Percentiles rank a stretch among this genome's conserved stretches.
Evolutionary conservation across 2,329 filamentous ascomycete genomes (phyloP).

Genomic region (Periconia sp.): DNA sequence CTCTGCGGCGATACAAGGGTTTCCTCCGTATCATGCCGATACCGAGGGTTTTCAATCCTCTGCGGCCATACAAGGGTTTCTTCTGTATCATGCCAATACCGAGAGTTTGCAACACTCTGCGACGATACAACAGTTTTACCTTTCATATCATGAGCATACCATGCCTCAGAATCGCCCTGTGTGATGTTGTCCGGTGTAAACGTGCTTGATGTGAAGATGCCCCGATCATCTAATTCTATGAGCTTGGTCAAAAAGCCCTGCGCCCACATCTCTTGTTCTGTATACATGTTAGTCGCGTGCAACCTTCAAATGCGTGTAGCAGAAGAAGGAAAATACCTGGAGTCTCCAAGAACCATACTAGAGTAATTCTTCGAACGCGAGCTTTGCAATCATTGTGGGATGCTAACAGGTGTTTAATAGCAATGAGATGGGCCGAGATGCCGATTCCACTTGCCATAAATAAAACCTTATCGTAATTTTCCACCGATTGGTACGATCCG

Average conservation of each 20-base stretch:
- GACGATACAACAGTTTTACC: too few species aligned
- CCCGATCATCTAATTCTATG: slow-evolving; percentile 1
- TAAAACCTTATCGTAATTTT: slow-evolving; percentile 9
- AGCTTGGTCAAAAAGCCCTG: slow-evolving; percentile 2
- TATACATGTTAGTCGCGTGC: background rate
- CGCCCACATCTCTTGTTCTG: slow-evolving; percentile 13
- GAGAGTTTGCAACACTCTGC: too few species aligned
- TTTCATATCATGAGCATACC: too few species aligned
- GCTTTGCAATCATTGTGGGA: slow-evolving; percentile 9
- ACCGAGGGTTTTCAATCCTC: too few species aligned
- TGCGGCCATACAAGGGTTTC: too few species aligned
- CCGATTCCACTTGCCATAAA: slow-evolving; percentile 10
- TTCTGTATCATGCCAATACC: too few species aligned
- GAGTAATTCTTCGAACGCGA: slow-evolving; percentile 6
- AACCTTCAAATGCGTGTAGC: too few species aligned
- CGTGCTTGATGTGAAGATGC: slow-evolving; percentile 1
- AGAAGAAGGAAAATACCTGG: too few species aligned
- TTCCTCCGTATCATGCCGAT: too few species aligned
- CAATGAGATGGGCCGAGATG: slow-evolving; percentile 7
- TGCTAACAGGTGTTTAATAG: slow-evolving; percentile 4
- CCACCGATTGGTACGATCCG: background rate
- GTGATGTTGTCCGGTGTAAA: too few species aligned
- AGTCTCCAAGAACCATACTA: slow-evolving; percentile 8
- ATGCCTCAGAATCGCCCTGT: too few species aligned
- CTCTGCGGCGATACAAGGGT: too few species aligned